phyloP scores from a whole-genome alignment of 1,139 yeast genomes.

The Sugiyamaella pinicola region DNA sequence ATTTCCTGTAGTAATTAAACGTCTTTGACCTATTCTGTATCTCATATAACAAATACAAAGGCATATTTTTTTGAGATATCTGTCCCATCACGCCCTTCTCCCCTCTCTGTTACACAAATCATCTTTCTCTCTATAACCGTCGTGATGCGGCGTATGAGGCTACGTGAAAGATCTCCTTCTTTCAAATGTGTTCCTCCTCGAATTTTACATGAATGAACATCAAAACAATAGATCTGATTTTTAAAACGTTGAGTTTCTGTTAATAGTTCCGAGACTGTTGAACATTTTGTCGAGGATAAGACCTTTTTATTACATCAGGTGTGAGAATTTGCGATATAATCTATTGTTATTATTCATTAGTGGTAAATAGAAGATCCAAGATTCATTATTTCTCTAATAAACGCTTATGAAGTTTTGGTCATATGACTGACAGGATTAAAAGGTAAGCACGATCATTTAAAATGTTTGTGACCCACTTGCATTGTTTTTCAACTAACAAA shows the following conservation, averaged over 20 bases:
- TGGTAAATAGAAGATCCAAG: background rate
- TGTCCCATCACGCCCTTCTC: background rate
- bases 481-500: conserved; percentile 3
- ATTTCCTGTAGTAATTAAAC: too few relatives aligned
- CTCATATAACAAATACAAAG: too few relatives aligned
- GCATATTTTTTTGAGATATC: too few relatives aligned
- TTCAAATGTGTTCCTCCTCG: background rate
- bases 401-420: background rate
- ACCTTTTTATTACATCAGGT: background rate
- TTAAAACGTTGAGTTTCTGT: background rate
- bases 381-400: background rate
- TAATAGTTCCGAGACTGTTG: background rate
- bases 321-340: too few relatives aligned
- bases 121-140: too few relatives aligned
- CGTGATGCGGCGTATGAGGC: conserved; percentile 17
- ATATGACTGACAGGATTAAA: background rate
- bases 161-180: conserved; percentile 3
- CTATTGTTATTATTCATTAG: too few relatives aligned
- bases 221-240: background rate
- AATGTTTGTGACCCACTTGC: too few relatives aligned
- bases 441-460: too few relatives aligned
- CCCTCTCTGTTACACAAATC: background rate
- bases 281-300: background rate
- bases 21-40: too few relatives aligned
- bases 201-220: background rate